Conservation (phyloP, 345 rosid genomes). For the Eucalyptus urophylla region DNA sequence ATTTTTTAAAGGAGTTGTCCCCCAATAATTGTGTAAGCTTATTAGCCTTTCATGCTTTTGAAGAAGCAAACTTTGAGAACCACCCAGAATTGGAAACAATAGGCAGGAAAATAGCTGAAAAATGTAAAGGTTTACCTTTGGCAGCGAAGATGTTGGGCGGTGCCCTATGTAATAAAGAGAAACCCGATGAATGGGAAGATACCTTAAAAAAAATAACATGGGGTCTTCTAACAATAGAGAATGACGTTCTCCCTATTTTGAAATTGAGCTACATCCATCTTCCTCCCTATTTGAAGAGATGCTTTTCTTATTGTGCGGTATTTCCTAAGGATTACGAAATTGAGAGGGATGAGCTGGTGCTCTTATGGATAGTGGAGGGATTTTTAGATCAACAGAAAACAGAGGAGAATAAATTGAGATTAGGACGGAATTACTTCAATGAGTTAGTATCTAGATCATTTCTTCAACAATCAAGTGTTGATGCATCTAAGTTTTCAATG, state of each 20-base stretch:
- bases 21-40: accelerated
- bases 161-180: accelerated
- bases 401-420: accelerated
- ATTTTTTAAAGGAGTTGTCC: accelerated
- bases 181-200: accelerated
- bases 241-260: no score
- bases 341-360: background rate
- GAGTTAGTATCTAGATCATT: no score
- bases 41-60: no score
- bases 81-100: no score
- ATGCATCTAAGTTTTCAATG: no score
- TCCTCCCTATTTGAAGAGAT: background rate
- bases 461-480: no score
- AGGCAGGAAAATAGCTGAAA: no score
- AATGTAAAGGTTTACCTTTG: no score
- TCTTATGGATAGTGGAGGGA: background rate
- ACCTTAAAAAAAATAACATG: no score
- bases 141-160: no score
- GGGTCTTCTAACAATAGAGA: accelerated
- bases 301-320: background rate
- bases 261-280: background rate
- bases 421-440: no score
- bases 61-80: accelerated
- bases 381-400: background rate
- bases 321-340: background rate